A percentile compares a stretch with the other conserved stretches of the same genome.
These are phyloP conservation scores for Salix viminalis DNA, from an alignment of 345 rosid species.

Conservation along the genomic window DNA sequence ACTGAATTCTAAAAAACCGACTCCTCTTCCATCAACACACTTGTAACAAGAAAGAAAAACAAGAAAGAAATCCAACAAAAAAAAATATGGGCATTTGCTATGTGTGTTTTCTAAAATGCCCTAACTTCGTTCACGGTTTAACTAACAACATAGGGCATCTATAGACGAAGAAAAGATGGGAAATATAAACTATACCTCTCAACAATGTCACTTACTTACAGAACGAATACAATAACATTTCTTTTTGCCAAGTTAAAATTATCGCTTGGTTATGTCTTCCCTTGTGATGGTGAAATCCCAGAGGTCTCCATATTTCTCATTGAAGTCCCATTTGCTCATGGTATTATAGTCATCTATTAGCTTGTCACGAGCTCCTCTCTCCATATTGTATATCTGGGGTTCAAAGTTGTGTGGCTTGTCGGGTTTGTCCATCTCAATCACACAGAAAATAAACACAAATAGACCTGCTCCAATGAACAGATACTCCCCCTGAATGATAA, in stretches of 20 bases:
- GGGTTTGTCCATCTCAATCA: conserved; percentile 90
- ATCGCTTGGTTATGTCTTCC: conserved; percentile 61
- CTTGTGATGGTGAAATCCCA: conserved; percentile 81
- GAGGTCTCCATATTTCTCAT: conserved; percentile 82
- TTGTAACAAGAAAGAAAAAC: not conserved
- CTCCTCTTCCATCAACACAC: not conserved
- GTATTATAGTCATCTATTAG: conserved; percentile 73
- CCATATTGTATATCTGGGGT: conserved; percentile 84
- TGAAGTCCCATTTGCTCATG: conserved; percentile 91
- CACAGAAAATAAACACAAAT: conserved; percentile 54
- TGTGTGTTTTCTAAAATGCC: no score
- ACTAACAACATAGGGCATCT: no score
- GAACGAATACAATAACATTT: not conserved
- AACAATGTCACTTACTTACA: not conserved
- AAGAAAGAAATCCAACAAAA: not conserved
- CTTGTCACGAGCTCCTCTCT: conserved; percentile 87
- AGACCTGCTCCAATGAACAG: conserved; percentile 74
- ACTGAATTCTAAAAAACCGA: not conserved
- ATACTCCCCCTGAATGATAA: conserved; percentile 59
- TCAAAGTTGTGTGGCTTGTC: conserved; percentile 89
- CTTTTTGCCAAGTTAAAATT: conserved; percentile 3
- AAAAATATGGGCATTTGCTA: not conserved
- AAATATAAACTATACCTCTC: not conserved
- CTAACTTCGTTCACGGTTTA: no score
- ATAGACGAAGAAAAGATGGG: not conserved